Percentiles rank a stretch among this genome's conserved stretches.
phyloP scores from a whole-genome alignment of 352 stramenopile genomes.

The Phytophthora pistaciae region DNA sequence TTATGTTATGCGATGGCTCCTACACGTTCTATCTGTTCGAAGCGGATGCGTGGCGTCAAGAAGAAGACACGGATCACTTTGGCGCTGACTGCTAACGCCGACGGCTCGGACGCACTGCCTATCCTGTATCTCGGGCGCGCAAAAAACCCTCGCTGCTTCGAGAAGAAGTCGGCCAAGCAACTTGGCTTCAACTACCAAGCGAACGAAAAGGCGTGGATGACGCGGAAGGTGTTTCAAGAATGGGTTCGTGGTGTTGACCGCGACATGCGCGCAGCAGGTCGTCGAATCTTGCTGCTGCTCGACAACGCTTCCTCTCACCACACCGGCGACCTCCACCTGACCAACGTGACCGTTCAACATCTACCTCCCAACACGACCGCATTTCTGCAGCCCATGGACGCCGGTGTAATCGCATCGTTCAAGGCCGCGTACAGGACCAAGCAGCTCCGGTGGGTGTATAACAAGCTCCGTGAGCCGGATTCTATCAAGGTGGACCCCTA shows the following conservation, averaged over 20 bases:
- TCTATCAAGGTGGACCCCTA: not conserved
- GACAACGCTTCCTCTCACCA: not conserved
- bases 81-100: not conserved
- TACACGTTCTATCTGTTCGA: not conserved
- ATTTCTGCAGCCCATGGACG: not conserved
- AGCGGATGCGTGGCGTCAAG: not conserved
- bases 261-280: not conserved
- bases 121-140: not conserved
- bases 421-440: not conserved
- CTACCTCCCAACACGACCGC: not conserved
- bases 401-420: not conserved
- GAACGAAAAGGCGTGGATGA: not conserved
- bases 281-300: not conserved
- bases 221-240: not conserved
- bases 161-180: not conserved
- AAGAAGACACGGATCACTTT: not conserved
- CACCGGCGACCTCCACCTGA: not conserved
- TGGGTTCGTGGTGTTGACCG: not conserved
- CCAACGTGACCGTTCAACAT: not conserved
- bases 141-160: not conserved
- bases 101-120: not conserved
- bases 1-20: not conserved
- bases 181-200: not conserved
- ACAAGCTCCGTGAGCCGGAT: not conserved
- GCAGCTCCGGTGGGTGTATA: not conserved